phyloP scores from a whole-genome alignment of 148 eudicot species.

The Gaultheria prostrata region DNA sequence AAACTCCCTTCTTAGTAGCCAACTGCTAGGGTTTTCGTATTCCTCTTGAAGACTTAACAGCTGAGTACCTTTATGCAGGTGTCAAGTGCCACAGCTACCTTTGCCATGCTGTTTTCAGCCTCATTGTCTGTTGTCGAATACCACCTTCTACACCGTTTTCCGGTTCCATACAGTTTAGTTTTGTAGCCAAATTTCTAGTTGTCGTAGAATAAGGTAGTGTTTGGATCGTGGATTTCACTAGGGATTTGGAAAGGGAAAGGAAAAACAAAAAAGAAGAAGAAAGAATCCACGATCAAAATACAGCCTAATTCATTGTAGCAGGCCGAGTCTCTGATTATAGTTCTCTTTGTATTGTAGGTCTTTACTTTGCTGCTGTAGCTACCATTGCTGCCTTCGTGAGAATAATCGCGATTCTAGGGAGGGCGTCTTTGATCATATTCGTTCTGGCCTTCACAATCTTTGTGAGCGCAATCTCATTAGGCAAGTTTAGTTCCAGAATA shows the following conservation, averaged over 20 bases:
- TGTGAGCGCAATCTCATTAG: conserved; percentile 74
- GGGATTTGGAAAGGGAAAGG: neutral
- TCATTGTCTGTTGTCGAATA: conserved; percentile 95
- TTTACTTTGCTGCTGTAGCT: conserved; percentile 63
- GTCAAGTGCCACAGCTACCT: conserved; percentile 96
- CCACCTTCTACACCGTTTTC: conserved; percentile 90
- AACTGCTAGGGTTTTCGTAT: too few species aligned
- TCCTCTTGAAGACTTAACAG: neutral
- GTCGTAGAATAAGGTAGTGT: neutral
- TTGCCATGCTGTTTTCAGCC: conserved; percentile 91
- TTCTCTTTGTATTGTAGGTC: conserved; percentile 34
- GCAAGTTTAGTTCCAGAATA: conserved; percentile 29
- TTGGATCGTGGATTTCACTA: neutral
- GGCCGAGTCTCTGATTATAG: neutral
- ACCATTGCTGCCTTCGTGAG: conserved; percentile 67
- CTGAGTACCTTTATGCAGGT: conserved; percentile 43
- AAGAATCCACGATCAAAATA: neutral
- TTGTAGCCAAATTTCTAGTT: neutral
- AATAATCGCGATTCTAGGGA: conserved; percentile 53
- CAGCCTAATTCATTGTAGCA: neutral
- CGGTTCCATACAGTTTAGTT: conserved; percentile 52
- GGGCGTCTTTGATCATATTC: conserved; percentile 88
- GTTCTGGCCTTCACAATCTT: conserved; percentile 73
- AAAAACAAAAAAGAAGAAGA: neutral
- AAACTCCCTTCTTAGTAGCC: too few species aligned